Evolutionary conservation across 2,329 filamentous ascomycete genomes (phyloP).

Genomic region (Juglanconis sp.): DNA sequence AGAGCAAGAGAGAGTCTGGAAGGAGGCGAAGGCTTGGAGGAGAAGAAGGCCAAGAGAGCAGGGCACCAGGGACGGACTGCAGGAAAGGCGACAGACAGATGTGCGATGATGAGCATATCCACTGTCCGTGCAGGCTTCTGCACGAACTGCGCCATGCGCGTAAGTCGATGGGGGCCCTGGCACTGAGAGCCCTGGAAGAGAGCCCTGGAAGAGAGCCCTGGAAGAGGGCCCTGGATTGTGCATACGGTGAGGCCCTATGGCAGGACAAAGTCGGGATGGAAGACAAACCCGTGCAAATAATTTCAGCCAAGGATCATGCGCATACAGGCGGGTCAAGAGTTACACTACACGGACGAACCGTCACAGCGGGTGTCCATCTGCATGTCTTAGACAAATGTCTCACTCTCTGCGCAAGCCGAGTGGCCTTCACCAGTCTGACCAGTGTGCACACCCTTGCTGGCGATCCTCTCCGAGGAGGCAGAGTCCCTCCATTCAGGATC

Average conservation of each 20-base stretch:
- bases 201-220: slow-evolving; percentile 28
- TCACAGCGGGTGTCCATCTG: slow-evolving; percentile 21
- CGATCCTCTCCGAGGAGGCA: not conserved
- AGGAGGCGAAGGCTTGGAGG: not conserved
- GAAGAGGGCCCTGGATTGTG: slow-evolving; percentile 33
- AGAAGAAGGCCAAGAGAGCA: not conserved
- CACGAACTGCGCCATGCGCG: slow-evolving; percentile 41
- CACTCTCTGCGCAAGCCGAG: slow-evolving; percentile 32
- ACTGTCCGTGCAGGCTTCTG: slow-evolving; percentile 18
- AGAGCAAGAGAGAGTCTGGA: not conserved
- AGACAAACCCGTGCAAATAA: too few species aligned
- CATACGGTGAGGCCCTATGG: slow-evolving; percentile 40
- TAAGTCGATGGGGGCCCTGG: slow-evolving; percentile 23
- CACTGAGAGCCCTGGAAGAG: slow-evolving; percentile 3
- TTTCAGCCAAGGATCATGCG: not conserved
- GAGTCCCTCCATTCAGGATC: slow-evolving; percentile 29
- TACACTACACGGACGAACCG: not conserved
- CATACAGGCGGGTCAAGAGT: not conserved
- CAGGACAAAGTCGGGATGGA: too few species aligned
- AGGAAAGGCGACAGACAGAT: too few species aligned
- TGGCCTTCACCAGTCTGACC: slow-evolving; percentile 23
- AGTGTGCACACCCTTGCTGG: slow-evolving; percentile 8
- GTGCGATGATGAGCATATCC: too few species aligned
- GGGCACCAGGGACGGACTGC: not conserved
- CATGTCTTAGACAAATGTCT: slow-evolving; percentile 36